phyloP scores from a whole-genome alignment of 2,329 filamentous ascomycete genomes.

The Colletotrichum chrysophilum region DNA sequence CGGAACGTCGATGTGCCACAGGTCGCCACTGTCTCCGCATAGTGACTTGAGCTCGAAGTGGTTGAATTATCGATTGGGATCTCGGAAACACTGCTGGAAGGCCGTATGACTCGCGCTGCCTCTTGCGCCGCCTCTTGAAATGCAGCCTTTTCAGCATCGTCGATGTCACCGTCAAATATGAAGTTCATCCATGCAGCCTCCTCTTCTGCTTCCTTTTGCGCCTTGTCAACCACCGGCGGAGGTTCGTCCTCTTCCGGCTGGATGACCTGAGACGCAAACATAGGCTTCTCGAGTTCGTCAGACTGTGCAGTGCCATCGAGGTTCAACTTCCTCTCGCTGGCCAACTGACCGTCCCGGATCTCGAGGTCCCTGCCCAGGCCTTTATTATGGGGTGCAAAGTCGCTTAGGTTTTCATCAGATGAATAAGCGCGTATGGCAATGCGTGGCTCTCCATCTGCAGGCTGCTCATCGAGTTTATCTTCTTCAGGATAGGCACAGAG shows the following conservation, averaged over 20 bases:
- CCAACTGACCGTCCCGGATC: background rate
- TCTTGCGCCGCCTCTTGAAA: conserved; percentile 8
- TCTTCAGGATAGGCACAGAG: background rate
- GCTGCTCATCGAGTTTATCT: background rate
- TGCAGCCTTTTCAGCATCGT: background rate
- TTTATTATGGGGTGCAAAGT: background rate
- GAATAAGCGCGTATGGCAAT: background rate
- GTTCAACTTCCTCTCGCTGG: background rate
- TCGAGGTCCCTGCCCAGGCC: background rate
- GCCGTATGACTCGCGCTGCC: background rate
- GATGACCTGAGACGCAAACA: background rate
- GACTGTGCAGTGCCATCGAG: background rate
- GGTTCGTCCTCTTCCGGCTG: background rate
- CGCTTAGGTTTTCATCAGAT: background rate
- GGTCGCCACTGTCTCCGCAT: background rate
- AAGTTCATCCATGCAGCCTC: conserved; percentile 13
- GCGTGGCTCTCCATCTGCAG: background rate
- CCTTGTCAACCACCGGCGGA: background rate
- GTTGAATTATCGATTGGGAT: too few relatives aligned
- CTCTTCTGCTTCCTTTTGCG: background rate
- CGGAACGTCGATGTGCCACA: background rate
- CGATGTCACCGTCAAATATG: conserved; percentile 1
- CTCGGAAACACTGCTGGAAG: background rate
- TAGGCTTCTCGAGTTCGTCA: background rate
- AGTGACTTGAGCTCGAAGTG: background rate